Conservation (phyloP, 1,139 yeast species). For the Candida tunisiensis region DNA sequence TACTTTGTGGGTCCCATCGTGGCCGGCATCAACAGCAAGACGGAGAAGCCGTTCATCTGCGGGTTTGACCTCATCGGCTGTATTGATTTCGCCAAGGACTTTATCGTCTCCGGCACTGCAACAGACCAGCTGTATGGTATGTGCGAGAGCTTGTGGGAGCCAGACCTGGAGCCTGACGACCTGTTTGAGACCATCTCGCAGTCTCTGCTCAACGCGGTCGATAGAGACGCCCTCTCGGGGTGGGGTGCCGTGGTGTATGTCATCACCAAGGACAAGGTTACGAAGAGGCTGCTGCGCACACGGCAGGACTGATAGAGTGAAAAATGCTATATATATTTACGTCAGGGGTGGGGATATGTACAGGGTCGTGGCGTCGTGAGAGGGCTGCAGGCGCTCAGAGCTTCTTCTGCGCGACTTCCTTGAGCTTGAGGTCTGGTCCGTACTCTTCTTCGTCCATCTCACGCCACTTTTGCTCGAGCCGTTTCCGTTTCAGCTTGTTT, state of each 20-base stretch:
- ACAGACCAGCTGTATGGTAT: conserved; percentile 92
- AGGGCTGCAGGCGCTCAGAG: background rate
- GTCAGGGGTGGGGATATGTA: background rate
- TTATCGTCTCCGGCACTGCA: conserved; percentile 95
- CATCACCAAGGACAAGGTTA: conserved; percentile 82
- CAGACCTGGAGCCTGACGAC: conserved; percentile 85
- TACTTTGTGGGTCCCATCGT: conserved; percentile 95
- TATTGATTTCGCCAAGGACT: conserved; percentile 88
- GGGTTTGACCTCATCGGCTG: conserved; percentile 96
- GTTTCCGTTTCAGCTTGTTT: conserved; percentile 39
- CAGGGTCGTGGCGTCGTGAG: too few relatives aligned
- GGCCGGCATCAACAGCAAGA: conserved; percentile 78
- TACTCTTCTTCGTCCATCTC: conserved; percentile 58
- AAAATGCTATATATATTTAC: conserved; percentile 1
- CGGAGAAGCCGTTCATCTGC: conserved; percentile 77
- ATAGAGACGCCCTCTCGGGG: conserved; percentile 94
- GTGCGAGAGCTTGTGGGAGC: conserved; percentile 97
- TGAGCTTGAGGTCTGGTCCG: conserved; percentile 61
- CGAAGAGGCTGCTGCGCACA: conserved; percentile 74
- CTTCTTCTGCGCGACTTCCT: conserved; percentile 35
- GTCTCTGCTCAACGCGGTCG: conserved; percentile 85
- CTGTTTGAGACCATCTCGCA: conserved; percentile 93
- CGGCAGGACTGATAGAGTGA: conserved; percentile 55
- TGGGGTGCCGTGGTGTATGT: conserved; percentile 98
- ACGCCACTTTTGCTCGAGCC: conserved; percentile 38